Conservation (phyloP, 768 basidiomycete species). For the Calocybe indica region DNA sequence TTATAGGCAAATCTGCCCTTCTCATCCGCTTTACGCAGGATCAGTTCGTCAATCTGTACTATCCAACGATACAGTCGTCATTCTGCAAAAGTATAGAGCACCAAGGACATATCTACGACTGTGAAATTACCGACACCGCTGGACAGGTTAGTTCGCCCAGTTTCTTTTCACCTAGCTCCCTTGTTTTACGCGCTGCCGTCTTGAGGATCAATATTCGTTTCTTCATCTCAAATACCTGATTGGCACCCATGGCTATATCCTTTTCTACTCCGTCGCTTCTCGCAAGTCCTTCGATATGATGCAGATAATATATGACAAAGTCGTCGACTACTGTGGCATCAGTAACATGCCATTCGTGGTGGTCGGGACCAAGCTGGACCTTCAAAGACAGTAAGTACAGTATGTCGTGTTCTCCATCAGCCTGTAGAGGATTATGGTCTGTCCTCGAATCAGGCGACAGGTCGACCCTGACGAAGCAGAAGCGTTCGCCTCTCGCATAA, state of each 20-base stretch:
- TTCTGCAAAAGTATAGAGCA: constrained; percentile 70
- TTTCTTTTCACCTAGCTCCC: constrained; percentile 1
- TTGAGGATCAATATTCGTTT: constrained; percentile 86
- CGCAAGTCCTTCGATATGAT: constrained; percentile 89
- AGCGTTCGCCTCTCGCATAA: constrained; percentile 59
- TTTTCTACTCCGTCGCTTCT: constrained; percentile 87
- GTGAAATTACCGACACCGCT: constrained; percentile 93
- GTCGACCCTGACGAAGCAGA: constrained; percentile 63
- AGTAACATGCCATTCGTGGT: constrained; percentile 85
- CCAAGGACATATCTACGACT: constrained; percentile 80
- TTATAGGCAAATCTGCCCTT: constrained; percentile 86
- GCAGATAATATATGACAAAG: constrained; percentile 87
- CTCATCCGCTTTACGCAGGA: constrained; percentile 84
- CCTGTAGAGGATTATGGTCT: constrained; percentile 7
- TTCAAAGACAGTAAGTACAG: constrained; percentile 58
- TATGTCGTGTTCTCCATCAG: constrained; percentile 5
- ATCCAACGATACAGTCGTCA: constrained; percentile 85
- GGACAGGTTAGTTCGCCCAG: constrained; percentile 62
- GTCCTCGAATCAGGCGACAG: constrained; percentile 43
- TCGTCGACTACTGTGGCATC: constrained; percentile 79
- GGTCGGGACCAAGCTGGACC: constrained; percentile 85
- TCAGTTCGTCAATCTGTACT: constrained; percentile 82
- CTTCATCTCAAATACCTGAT: constrained; percentile 86
- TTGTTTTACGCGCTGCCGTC: constrained; percentile 7
- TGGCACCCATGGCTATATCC: constrained; percentile 90